Percentiles rank a stretch among this genome's conserved stretches.
phyloP scores from a whole-genome alignment of 768 basidiomycete genomes.

The Thelephora ganbajun region DNA sequence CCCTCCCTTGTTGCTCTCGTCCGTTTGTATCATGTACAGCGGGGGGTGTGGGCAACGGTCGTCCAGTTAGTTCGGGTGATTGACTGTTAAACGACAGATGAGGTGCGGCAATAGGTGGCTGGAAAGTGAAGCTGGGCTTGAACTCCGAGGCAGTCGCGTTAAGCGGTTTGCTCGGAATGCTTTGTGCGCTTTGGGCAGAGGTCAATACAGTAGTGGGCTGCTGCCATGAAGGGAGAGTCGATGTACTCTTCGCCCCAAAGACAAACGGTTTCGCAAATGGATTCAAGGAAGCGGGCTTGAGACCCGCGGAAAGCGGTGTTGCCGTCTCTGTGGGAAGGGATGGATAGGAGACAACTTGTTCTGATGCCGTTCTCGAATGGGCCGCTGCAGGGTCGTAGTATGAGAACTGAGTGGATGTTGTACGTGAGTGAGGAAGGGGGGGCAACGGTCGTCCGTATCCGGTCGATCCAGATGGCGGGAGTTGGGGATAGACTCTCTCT shows the following conservation, averaged over 20 bases:
- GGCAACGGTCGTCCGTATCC: slow-evolving; percentile 38
- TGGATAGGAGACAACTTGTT: slow-evolving; percentile 21
- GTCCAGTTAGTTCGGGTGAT: slow-evolving; percentile 14
- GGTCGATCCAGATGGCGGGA: slow-evolving; percentile 29
- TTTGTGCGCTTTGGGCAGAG: not conserved
- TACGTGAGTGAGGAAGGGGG: slow-evolving; percentile 51
- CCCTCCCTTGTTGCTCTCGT: slow-evolving; percentile 51
- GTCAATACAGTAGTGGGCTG: not conserved
- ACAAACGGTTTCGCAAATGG: slow-evolving; percentile 78
- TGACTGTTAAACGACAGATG: slow-evolving; percentile 30
- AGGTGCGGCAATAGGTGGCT: slow-evolving; percentile 53
- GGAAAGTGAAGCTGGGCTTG: slow-evolving; percentile 71
- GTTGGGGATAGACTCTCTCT: slow-evolving; percentile 11
- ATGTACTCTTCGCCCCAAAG: slow-evolving; percentile 37
- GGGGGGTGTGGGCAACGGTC: slow-evolving; percentile 27
- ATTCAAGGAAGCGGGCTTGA: slow-evolving; percentile 33
- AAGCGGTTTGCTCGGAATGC: slow-evolving; percentile 33
- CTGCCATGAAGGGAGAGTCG: slow-evolving; percentile 20
- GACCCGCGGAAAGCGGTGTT: slow-evolving; percentile 3
- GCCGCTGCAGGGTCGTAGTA: slow-evolving; percentile 45
- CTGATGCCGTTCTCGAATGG: slow-evolving; percentile 42
- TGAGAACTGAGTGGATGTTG: slow-evolving; percentile 46
- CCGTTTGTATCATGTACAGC: slow-evolving; percentile 13
- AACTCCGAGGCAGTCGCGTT: slow-evolving; percentile 74
- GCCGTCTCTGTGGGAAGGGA: not conserved